Evolutionary conservation across 2,329 filamentous ascomycete genomes (phyloP), one percentile per base, ranked within the genome.

Genomic region (Nemania sp.): DNA sequence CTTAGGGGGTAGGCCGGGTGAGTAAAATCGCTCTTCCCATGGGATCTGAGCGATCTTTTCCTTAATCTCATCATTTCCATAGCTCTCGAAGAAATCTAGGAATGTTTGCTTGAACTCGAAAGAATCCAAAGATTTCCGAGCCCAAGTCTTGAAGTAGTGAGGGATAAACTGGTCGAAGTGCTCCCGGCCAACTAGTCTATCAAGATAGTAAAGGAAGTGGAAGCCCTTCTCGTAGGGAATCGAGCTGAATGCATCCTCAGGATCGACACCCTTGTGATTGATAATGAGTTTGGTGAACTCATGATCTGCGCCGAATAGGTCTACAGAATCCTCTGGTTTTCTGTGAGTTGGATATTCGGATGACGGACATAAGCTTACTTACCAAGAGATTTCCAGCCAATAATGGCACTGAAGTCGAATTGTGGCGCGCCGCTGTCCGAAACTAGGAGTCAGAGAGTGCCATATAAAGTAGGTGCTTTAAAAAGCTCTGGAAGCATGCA

Each of bases 221-320:
- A 97, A 98, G 3, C 95, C 95, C 82, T 99, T 98, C 79, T 98
- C 95, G 76, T 99, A 99, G 0, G 96, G 94, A 38, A 98, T 86
- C 27, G 89, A 92, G 73, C 92, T 97, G 82, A 98, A 99, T 1
- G 95, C 93, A 79, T 99, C 96, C 79, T 98, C 96, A 0, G 96
- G 96, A 75, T 98, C 95, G 73, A 96, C 91, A 66, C 93, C 93
- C 77, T 95, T 92, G 71, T 98, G 90, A 78, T 93, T 90, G 68
- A 94, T 88, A 72, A 97, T 89, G 62, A 99, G 87, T 79, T 97
- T 97, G 7, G 96, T 99, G 82, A 96, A 98, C 74, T 95, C 92
- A 77, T 97, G 94, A 72, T 97, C 92, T 59, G 89, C 84, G 45
- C 95, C 95, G 75, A 91, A 96, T 45, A 90, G 86, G 38, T 91